Base-by-base conservation (phyloP, 805 yeast genomes). In the Wickerhamiella parazyma region DNA sequence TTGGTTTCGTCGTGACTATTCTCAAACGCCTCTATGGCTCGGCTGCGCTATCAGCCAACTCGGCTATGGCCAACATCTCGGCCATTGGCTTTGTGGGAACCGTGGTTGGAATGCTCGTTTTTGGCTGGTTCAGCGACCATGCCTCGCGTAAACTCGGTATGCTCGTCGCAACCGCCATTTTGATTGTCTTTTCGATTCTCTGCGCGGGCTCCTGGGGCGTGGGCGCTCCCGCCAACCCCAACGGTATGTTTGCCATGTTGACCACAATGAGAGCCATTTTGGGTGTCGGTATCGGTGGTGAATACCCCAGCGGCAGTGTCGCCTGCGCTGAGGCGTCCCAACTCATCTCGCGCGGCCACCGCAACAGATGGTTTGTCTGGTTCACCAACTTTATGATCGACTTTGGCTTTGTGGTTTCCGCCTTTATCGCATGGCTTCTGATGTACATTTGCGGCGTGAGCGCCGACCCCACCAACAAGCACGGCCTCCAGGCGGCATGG, bases 201-300 rank as follows among this genome's bases (percentile, higher is more conserved):
- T 73, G 81, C 59, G 73, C 95, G 5, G 94, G 84, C 45, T 75
- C 84, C 16, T 89, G 95, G 94, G 95, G 95, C 55, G 75, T 68
- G 9, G 73, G 64, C 33, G 78, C 78, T 37, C 58, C 58, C 12
- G 35, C 36, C 8, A 65, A 76, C 28, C 72, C 83, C 3, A 67
- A 72, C 40, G 95, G 95, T 33, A 71, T 87, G 67, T 74, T 89
- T 49, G 78, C 85, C 12, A 89, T 91, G 17, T 64, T 87, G 44
- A 83, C 94, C 7, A 80, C 78, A 8, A 84, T 80, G 60, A 73
- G 97, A 61, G 83, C 83, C 61, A 78, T 87, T 63, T 65, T 87
- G 41, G 97, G 97, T 64, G 68, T 84, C 50, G 93, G 87, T 55
- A 82, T 89, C 53, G 97, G 97, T 54, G 87, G 93, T 40, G 97